Percentiles rank a stretch among this genome's conserved stretches.
Conservation (phyloP, 306 rosid genomes). For the Calophaca sinica region DNA sequence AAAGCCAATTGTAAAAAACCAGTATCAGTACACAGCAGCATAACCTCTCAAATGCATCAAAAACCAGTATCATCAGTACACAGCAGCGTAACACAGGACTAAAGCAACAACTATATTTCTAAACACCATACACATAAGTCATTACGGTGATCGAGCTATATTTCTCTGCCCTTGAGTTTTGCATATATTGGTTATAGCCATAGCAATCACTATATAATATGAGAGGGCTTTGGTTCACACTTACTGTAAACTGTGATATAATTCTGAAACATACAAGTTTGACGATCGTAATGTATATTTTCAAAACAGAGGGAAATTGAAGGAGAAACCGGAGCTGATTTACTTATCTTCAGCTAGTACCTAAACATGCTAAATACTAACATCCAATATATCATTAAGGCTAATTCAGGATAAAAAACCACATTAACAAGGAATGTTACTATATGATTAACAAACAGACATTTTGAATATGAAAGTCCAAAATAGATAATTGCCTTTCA, state of each 20-base stretch:
- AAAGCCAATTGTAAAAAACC: too few species aligned
- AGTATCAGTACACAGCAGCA: too few species aligned
- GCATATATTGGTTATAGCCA: background rate
- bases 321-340: background rate
- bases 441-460: background rate
- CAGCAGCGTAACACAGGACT: too few species aligned
- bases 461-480: background rate
- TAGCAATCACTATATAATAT: background rate
- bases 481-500: slow-evolving; percentile 1
- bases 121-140: slow-evolving; percentile 13
- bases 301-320: background rate
- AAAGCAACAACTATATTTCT: too few species aligned
- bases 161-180: slow-evolving; percentile 4
- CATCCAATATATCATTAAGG: slow-evolving; percentile 8
- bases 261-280: slow-evolving; percentile 5
- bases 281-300: slow-evolving; percentile 10
- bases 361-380: background rate
- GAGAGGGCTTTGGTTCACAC: background rate
- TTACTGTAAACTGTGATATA: background rate
- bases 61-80: too few species aligned
- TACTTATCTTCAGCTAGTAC: background rate
- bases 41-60: too few species aligned
- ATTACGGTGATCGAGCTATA: too few species aligned
- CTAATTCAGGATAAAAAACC: slow-evolving; percentile 6
- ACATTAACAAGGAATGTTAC: background rate